These are phyloP conservation scores for Auricularia sp. DNA, from an alignment of 768 basidiomycete genomes.

Conservation along the genomic window DNA sequence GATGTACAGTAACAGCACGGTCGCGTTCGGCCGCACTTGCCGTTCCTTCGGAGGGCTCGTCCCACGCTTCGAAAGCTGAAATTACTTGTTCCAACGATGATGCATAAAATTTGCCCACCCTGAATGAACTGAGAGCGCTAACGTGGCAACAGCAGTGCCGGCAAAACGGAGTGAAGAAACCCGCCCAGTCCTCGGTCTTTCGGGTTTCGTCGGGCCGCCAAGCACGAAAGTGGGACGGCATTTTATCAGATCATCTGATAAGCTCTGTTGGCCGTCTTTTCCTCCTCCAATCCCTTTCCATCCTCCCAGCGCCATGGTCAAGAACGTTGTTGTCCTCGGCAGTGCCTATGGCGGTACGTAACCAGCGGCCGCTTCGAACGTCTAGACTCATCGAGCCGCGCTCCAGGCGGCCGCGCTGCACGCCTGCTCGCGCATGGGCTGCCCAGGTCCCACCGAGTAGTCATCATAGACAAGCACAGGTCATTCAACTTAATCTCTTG, in stretches of 20 bases:
- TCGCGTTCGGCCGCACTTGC: no score
- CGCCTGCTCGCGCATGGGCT: not conserved
- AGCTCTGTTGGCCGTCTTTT: not conserved
- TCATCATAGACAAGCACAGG: constrained; percentile 1
- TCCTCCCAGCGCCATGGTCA: not conserved
- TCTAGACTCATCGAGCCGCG: not conserved
- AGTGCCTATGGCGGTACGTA: not conserved
- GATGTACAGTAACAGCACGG: no score
- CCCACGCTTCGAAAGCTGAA: no score
- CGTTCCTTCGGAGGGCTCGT: no score
- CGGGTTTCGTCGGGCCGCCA: not conserved
- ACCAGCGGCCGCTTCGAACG: not conserved
- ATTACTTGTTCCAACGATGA: no score
- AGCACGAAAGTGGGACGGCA: not conserved
- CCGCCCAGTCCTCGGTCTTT: not conserved
- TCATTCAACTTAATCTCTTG: not conserved
- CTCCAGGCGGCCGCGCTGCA: not conserved
- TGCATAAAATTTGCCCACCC: no score
- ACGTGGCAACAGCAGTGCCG: not conserved
- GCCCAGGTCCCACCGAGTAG: not conserved
- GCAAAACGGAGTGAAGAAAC: not conserved
- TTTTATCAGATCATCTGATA: not conserved
- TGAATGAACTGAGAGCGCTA: not conserved
- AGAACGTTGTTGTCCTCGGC: not conserved
- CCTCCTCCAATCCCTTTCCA: not conserved